Base-by-base conservation (phyloP, 2,329 filamentous ascomycete species). In the Aspergillus tubingensis region DNA sequence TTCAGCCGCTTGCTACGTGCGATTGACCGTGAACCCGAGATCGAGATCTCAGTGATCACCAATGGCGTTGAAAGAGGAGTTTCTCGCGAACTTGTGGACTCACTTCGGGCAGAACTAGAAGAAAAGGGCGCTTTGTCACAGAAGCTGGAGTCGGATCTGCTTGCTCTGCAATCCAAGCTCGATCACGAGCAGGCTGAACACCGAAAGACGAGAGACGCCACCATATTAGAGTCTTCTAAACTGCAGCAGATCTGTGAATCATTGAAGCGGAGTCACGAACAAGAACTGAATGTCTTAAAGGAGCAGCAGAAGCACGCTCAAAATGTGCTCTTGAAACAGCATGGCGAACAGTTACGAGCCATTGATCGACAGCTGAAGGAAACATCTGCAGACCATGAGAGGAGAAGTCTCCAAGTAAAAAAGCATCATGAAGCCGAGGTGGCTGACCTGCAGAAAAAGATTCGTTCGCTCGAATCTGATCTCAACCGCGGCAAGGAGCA, bases 41-140 rank as follows among this genome's bases (percentile, higher is more conserved):
- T 96, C 62, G 95, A 99, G 73, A 88, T 96, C 25, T 89, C 92
- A 0, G 85, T 95, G 10, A 82, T 92, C 59, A 84, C 88, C 47
- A 92, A 93, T 71, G 91, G 91, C 0, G 80, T 93, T 10, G 88
- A 95, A 67, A 93, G 94, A 70, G 94, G 94, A 3, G 90, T 99
- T 39, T 96, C 96, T n/a, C 86, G 94, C 43, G 92, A 98, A 69
- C 81, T 98, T 39, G 91, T 99, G 3, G 95, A 99, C 74, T 89
- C 90, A 1, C 80, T 99, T 32, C 87, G 91, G 53, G 83, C 83
- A 4, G 89, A 97, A 72, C 76, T 96, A 0, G 88, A 90, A 61
- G 88, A 94, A 61, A 91, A 89, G 64, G 87, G 87, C 21, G 80
- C 85, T 63, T 80, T 79, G 1, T 77, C 88, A 30, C 81, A 86